phyloP scores from a whole-genome alignment of 2,329 filamentous ascomycete species.

The Ophiostoma sp. region DNA sequence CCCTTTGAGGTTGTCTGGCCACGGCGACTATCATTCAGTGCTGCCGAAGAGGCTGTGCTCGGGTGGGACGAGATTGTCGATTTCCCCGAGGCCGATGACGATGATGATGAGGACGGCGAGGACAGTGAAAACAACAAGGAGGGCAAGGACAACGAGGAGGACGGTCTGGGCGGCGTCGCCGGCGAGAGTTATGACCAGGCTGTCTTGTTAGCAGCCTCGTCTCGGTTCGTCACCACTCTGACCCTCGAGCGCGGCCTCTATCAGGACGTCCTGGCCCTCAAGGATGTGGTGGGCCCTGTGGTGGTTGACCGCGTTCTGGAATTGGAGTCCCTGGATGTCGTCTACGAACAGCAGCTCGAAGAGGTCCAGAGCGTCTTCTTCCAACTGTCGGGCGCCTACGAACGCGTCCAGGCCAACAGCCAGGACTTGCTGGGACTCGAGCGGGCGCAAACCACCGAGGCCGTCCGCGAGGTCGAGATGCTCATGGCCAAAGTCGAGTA shows the following conservation, averaged over 20 bases:
- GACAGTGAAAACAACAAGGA: slow-evolving; percentile 30
- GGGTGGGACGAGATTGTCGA: slow-evolving; percentile 61
- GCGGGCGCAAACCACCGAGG: slow-evolving; percentile 66
- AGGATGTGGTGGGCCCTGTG: slow-evolving; percentile 59
- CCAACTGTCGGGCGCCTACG: slow-evolving; percentile 68
- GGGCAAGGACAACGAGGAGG: neutral
- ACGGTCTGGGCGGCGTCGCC: slow-evolving; percentile 30
- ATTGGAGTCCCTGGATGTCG: slow-evolving; percentile 61
- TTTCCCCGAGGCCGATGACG: slow-evolving; percentile 35
- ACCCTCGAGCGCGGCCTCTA: slow-evolving; percentile 60
- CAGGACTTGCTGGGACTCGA: slow-evolving; percentile 70
- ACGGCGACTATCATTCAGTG: slow-evolving; percentile 71
- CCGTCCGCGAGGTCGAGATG: slow-evolving; percentile 75
- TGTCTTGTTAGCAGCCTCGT: slow-evolving; percentile 30
- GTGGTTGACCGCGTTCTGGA: slow-evolving; percentile 57
- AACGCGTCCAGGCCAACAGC: slow-evolving; percentile 65
- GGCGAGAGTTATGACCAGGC: slow-evolving; percentile 5
- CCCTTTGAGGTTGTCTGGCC: slow-evolving; percentile 53
- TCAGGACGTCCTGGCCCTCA: slow-evolving; percentile 53
- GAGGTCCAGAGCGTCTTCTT: slow-evolving; percentile 68
- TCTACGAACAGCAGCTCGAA: slow-evolving; percentile 63
- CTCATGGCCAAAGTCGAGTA: slow-evolving; percentile 87
- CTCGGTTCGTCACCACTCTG: slow-evolving; percentile 42
- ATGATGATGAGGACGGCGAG: slow-evolving; percentile 9
- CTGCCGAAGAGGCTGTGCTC: slow-evolving; percentile 72